Evolutionary conservation across 2,329 filamentous ascomycete species (phyloP).

Genomic region (Botrytis tulipae): DNA sequence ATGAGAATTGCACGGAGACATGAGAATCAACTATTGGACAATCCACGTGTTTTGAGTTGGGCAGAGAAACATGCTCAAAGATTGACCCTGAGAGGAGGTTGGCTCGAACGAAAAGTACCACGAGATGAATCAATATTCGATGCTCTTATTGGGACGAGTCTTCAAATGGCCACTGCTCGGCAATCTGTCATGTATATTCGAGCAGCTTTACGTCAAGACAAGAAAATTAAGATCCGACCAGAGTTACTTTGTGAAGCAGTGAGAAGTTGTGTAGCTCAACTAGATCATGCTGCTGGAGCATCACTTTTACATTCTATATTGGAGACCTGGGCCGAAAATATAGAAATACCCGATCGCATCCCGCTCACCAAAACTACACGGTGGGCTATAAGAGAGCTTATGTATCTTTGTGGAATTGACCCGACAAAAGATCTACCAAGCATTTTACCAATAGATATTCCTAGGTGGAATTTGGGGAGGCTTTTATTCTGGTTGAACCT

Average conservation of each 20-base stretch:
- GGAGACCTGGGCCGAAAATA: constrained; percentile 26
- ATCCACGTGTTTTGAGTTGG: constrained; percentile 29
- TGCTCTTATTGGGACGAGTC: constrained; percentile 32
- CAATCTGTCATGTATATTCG: constrained; percentile 31
- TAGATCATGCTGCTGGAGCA: constrained; percentile 29
- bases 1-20: constrained; percentile 21
- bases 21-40: neutral
- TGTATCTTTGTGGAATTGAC: constrained; percentile 33
- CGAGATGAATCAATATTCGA: constrained; percentile 34
- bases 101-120: constrained; percentile 30
- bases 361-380: constrained; percentile 26
- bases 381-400: constrained; percentile 28
- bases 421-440: constrained; percentile 18
- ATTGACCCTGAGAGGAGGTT: constrained; percentile 25
- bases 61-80: constrained; percentile 26
- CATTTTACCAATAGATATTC: constrained; percentile 21
- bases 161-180: constrained; percentile 28
- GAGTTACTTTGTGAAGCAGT: constrained; percentile 29
- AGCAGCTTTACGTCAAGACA: constrained; percentile 34
- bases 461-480: constrained; percentile 24
- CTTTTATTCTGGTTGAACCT: constrained; percentile 29
- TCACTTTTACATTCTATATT: constrained; percentile 31
- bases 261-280: constrained; percentile 26
- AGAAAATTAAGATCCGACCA: constrained; percentile 24
- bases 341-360: constrained; percentile 8